phyloP scores from a whole-genome alignment of 164 flowering plant species.

The Aristolochia fimbriata region DNA sequence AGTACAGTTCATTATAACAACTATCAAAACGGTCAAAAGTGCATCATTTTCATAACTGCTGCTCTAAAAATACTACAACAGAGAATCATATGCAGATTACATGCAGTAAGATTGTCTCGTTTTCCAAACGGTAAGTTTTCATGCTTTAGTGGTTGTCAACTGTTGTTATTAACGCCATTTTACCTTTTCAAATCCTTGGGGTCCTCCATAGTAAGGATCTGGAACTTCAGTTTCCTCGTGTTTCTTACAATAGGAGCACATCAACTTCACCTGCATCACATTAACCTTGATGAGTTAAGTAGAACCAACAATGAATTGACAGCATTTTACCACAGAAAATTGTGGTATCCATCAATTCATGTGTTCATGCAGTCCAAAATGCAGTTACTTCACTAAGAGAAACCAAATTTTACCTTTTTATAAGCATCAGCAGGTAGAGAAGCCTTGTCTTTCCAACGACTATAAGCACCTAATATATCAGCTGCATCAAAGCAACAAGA shows the following conservation, averaged over 20 bases:
- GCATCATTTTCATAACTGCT: no score
- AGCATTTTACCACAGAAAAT: no score
- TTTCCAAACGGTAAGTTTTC: no score
- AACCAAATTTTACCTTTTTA: conserved; percentile 48
- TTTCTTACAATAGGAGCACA: conserved; percentile 93
- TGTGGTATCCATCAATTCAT: no score
- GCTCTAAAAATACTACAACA: no score
- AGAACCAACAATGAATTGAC: background rate
- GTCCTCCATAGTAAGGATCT: conserved; percentile 97
- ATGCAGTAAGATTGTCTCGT: no score
- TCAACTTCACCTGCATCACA: conserved; percentile 63
- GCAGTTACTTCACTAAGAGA: background rate
- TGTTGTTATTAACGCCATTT: background rate
- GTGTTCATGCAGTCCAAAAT: no score
- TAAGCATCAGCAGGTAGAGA: conserved; percentile 62
- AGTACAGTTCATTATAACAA: no score
- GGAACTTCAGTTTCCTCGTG: conserved; percentile 91
- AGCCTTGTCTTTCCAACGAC: conserved; percentile 62
- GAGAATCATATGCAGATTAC: no score
- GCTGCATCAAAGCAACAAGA: conserved; percentile 24
- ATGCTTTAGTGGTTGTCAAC: no score
- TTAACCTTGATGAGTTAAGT: background rate
- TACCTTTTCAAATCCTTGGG: conserved; percentile 97
- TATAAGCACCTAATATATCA: conserved; percentile 67
- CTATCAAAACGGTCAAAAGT: no score